Base-by-base conservation (phyloP, 1,284 basidiomycete species). In the Ganoderma boninense region DNA sequence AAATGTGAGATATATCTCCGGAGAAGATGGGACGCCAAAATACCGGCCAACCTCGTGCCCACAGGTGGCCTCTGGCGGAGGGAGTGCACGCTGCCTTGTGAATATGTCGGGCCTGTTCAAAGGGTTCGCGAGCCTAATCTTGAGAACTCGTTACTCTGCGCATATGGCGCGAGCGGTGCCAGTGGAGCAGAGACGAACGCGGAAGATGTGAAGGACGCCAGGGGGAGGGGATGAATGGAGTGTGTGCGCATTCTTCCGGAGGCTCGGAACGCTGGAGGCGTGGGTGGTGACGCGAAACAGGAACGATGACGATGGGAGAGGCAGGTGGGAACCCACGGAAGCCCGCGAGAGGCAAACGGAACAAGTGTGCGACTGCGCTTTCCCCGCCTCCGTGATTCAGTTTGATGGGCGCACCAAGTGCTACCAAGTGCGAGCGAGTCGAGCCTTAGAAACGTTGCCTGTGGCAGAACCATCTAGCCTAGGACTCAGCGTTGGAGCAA, bases 251-350 rank as follows among this genome's bases (percentile, higher is more conserved):
- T 69, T 69, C 69, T 66, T 44, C 65, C 69, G 69, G 56, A 42
- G 52, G 49, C 11, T 60, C 69, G 65, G 62, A 62, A 66, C 65
- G 69, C 65, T 32, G 54, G 62, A 32, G 44, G 42, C 54, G 54
- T 54, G 43, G 59, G 61, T 61, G 65, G 64, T 42, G 63, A 68
- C 32, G 54, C 54, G 67, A 62, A 64, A 61, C 44, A 23, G 46
- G 63, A 54, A 18, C n/a, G 43, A 63, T 69, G 64, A 66, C 68
- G 64, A 62, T 63, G 52, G 56, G 68, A 66, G 68, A 69, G 68
- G 54, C 60, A 63, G 42, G 52, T 66, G 52, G 57, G 64, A 62
- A n/a, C 43, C 38, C 40, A 62, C 54, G 60, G 63, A 40, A 64
- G 38, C 60, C 68, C 60, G 68, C 59, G 52, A 38, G 32, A 59